Conservation (phyloP, 139 green algal species). For the Mesotaenium endlicherianum region DNA sequence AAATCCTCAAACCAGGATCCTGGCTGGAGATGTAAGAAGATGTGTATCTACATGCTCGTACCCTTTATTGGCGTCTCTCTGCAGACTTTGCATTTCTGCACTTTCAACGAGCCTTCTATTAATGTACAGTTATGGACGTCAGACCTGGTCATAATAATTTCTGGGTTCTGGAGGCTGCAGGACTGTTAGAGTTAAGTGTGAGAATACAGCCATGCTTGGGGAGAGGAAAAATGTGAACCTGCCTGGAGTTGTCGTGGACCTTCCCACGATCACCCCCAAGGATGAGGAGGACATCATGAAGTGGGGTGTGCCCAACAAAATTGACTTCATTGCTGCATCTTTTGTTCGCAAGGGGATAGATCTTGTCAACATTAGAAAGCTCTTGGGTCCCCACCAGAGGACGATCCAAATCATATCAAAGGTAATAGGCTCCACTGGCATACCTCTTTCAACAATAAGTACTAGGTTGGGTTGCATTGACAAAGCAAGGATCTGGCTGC, state of each 20-base stretch:
- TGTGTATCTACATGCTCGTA: too few relatives aligned
- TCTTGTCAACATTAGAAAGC: conserved; percentile 81
- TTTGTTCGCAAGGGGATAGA: conserved; percentile 96
- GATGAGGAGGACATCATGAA: conserved; percentile 88
- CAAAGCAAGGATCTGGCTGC: too few relatives aligned
- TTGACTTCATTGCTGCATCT: conserved; percentile 97
- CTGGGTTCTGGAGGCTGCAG: not conserved
- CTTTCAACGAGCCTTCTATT: too few relatives aligned
- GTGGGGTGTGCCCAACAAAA: conserved; percentile 94
- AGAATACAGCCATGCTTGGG: conserved; percentile 92
- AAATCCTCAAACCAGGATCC: too few relatives aligned
- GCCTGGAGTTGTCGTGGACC: conserved; percentile 92
- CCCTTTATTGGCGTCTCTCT: too few relatives aligned
- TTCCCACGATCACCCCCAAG: conserved; percentile 95
- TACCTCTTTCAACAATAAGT: too few relatives aligned
- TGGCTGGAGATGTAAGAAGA: too few relatives aligned
- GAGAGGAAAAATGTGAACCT: conserved; percentile 99
- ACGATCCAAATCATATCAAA: conserved; percentile 92
- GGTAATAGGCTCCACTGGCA: too few relatives aligned
- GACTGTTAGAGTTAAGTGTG: conserved; percentile 40
- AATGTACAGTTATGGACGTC: too few relatives aligned
- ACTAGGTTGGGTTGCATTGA: too few relatives aligned
- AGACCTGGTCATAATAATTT: too few relatives aligned
- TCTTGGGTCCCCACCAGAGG: conserved; percentile 73
- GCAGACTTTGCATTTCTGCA: too few relatives aligned